Base-by-base conservation (phyloP, 2,329 filamentous ascomycete genomes). In the Xylariaceae sp. region DNA sequence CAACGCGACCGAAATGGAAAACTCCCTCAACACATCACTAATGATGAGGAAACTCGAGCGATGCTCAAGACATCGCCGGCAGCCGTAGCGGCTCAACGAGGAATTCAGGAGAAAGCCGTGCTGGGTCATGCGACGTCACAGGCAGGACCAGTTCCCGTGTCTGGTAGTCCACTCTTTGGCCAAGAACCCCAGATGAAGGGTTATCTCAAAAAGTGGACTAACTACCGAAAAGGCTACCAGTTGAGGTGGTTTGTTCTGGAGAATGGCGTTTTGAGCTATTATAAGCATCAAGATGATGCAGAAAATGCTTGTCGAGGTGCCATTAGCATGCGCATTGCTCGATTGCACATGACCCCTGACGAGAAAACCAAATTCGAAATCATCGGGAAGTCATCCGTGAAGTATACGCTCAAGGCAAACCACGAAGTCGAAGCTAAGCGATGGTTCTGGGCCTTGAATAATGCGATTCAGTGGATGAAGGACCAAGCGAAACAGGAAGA, bases 391-490 rank as follows among this genome's bases (percentile, higher is more conserved):
- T 97, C 93, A 0, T 97, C 93, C 0, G 94, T 99, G 73, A 99
- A 97, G 76, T 99, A 99, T 73, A 93, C 95, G 53, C 81, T 99
- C 56, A 97, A 96, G 74, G 94, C 94, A 0, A 99, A 99, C 70
- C 94, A 99, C 74, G 89, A 97, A 71, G 93, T 97, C 34, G 94
- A 99, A 74, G 93, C 94, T 4, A 99, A 99, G 76, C 85, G 94
- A 57, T 99, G 94, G 94, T 99, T 95, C 75, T 99, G 94, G 94
- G 90, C 94, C 0, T 79, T 99, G 64, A 99, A 99, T 77, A 99
- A 99, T 73, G 93, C 94, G 4, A 99, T 99, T 53, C 94, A 97
- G 72, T 97, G 91, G 89, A 88, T 91, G 64, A 99, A 99, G 74
- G 94, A 99, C 70, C 94, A 97, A 75, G 92, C 91, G 6, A 92